Percentiles rank a stretch among this genome's conserved stretches.
phyloP scores from a whole-genome alignment of 169 alveolate species.

The Plasmodium cynomolgi region DNA sequence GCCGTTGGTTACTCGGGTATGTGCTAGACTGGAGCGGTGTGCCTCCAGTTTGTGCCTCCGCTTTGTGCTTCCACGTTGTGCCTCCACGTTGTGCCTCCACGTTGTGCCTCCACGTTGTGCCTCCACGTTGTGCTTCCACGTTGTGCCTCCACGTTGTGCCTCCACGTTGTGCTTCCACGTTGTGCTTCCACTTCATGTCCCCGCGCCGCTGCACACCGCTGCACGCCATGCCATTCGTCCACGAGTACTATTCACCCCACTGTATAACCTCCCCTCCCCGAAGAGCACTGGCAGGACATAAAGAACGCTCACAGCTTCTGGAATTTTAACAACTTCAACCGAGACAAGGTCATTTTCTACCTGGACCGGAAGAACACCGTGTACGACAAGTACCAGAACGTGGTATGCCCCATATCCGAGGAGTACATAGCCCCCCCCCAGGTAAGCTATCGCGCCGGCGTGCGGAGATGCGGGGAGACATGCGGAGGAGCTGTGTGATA shows the following conservation, averaged over 20 bases:
- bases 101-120: no score
- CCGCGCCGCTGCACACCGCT: no score
- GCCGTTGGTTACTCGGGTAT: slow-evolving; percentile 14
- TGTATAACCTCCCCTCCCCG: not conserved
- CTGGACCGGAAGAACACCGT: slow-evolving; percentile 31
- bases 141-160: no score
- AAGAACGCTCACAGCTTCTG: slow-evolving; percentile 72
- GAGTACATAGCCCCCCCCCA: slow-evolving; percentile 63
- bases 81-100: no score
- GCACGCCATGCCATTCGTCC: no score
- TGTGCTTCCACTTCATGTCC: no score
- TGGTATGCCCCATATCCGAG: slow-evolving; percentile 8
- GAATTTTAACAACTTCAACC: slow-evolving; percentile 50
- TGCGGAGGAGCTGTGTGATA: no score
- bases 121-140: no score
- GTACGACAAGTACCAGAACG: slow-evolving; percentile 41
- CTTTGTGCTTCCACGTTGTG: no score
- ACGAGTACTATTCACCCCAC: not conserved
- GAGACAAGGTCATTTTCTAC: slow-evolving; percentile 37
- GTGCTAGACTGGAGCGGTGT: not conserved
- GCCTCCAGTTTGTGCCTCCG: not conserved
- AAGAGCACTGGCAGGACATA: slow-evolving; percentile 68
- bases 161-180: no score
- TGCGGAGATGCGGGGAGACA: not conserved
- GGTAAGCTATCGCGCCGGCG: not conserved